Percentiles rank a stretch among this genome's conserved stretches.
Conservation (phyloP, 2,329 filamentous ascomycete genomes). For the Neonectria punicea region DNA sequence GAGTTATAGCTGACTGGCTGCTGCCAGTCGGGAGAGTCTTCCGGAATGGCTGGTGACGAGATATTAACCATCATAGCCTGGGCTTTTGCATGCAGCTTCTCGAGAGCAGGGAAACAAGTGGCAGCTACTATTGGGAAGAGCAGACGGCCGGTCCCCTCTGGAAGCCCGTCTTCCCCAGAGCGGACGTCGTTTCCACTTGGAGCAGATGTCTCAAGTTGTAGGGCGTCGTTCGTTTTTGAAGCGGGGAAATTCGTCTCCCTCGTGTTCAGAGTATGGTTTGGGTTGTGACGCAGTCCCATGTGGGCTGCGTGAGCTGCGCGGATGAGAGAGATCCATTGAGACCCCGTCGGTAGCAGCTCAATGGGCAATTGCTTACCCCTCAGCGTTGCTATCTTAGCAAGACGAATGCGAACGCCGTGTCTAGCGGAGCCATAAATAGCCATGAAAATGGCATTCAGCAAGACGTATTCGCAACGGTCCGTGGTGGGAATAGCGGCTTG, state of each 20-base stretch:
- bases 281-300: conserved; percentile 16
- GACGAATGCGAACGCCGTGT: conserved; percentile 49
- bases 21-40: not conserved
- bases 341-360: not conserved
- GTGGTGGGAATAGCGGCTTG: conserved; percentile 45
- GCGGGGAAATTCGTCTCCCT: not conserved
- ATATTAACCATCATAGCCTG: not conserved
- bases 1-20: not conserved
- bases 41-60: not conserved
- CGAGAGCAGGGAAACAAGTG: conserved; percentile 21
- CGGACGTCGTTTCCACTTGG: not conserved
- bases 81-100: conserved; percentile 1
- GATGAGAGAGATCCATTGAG: conserved; percentile 37
- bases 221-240: not conserved
- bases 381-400: conserved; percentile 41
- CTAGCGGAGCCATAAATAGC: conserved; percentile 53
- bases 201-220: not conserved
- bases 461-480: conserved; percentile 42
- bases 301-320: conserved; percentile 35
- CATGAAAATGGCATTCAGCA: conserved; percentile 52
- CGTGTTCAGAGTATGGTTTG: not conserved
- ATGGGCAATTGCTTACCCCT: not conserved
- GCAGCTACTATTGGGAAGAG: conserved; percentile 31
- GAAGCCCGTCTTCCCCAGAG: conserved; percentile 25
- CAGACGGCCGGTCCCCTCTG: conserved; percentile 1